These are phyloP conservation scores for Rhodocollybia butyracea DNA, from an alignment of 768 basidiomycete species.

Conservation along the genomic window DNA sequence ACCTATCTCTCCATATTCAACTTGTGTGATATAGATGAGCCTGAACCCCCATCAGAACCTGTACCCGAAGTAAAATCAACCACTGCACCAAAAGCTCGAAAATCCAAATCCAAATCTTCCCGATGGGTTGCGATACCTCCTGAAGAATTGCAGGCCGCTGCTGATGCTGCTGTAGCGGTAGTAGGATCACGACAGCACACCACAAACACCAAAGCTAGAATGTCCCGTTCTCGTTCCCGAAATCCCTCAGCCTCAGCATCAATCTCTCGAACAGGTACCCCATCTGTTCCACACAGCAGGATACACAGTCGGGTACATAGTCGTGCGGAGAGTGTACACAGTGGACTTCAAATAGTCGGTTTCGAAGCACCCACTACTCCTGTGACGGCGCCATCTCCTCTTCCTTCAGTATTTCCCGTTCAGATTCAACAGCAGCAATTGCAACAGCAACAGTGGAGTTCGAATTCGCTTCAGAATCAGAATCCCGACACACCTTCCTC, in stretches of 20 bases:
- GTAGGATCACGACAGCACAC: neutral
- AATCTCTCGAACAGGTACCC: neutral
- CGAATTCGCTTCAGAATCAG: neutral
- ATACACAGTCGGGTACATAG: slow-evolving; percentile 4
- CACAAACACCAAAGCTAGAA: no score
- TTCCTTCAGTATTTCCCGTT: slow-evolving; percentile 5
- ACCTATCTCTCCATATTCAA: no score
- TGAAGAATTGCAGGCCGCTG: slow-evolving; percentile 5
- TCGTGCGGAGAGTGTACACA: neutral
- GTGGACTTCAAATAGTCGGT: neutral
- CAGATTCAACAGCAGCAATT: slow-evolving; percentile 5
- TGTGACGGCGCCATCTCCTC: neutral
- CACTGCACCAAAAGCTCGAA: neutral
- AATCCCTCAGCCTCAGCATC: neutral
- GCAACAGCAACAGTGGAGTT: slow-evolving; percentile 1
- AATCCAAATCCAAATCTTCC: slow-evolving; percentile 4
- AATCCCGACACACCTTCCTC: neutral
- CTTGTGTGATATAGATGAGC: no score
- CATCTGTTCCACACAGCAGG: neutral
- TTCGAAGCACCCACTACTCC: neutral
- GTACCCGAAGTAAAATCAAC: no score
- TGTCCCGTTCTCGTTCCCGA: slow-evolving; percentile 2
- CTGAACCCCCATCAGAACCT: no score
- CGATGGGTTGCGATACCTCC: slow-evolving; percentile 6
- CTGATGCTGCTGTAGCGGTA: slow-evolving; percentile 6